Percentiles rank a stretch among this genome's conserved stretches.
These are phyloP conservation scores for Chrysosporium queenslandicum DNA, from an alignment of 2,329 filamentous ascomycete genomes.

Conservation along the genomic window DNA sequence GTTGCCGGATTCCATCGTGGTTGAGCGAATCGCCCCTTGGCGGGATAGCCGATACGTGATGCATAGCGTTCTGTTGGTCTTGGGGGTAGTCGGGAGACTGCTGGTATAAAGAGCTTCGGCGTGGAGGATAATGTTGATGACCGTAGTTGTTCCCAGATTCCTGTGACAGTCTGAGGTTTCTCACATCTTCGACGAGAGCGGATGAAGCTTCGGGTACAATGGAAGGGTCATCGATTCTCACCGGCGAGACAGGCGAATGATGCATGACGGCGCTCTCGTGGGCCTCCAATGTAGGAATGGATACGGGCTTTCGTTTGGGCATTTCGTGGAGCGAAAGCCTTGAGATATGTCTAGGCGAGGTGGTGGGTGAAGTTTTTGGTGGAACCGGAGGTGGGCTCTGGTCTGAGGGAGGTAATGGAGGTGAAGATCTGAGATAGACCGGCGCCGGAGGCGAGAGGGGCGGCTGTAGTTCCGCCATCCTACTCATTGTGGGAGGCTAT, in stretches of 20 bases:
- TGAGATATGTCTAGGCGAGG: constrained; percentile 19
- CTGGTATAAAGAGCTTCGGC: constrained; percentile 1
- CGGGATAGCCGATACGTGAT: constrained; percentile 16
- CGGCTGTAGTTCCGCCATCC: constrained; percentile 14
- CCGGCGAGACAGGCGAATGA: constrained; percentile 27
- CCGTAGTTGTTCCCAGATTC: not conserved
- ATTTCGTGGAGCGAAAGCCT: constrained; percentile 16
- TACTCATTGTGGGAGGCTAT: constrained; percentile 1
- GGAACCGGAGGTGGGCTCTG: constrained; percentile 18
- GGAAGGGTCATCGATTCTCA: constrained; percentile 25
- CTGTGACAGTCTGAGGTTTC: constrained; percentile 14
- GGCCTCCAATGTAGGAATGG: constrained; percentile 17
- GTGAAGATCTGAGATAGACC: constrained; percentile 34
- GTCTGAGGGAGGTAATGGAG: constrained; percentile 21
- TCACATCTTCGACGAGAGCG: constrained; percentile 23
- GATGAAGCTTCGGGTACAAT: constrained; percentile 24
- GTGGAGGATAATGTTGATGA: constrained; percentile 1
- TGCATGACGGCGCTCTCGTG: constrained; percentile 23
- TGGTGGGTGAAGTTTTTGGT: constrained; percentile 13
- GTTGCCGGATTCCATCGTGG: not conserved
- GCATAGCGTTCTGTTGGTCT: constrained; percentile 7
- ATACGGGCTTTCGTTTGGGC: constrained; percentile 23
- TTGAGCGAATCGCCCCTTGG: constrained; percentile 9
- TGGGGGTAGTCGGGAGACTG: not conserved
- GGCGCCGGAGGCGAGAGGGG: constrained; percentile 36